phyloP scores from a whole-genome alignment of 805 yeast species.

The Scheffersomyces lignosus region DNA sequence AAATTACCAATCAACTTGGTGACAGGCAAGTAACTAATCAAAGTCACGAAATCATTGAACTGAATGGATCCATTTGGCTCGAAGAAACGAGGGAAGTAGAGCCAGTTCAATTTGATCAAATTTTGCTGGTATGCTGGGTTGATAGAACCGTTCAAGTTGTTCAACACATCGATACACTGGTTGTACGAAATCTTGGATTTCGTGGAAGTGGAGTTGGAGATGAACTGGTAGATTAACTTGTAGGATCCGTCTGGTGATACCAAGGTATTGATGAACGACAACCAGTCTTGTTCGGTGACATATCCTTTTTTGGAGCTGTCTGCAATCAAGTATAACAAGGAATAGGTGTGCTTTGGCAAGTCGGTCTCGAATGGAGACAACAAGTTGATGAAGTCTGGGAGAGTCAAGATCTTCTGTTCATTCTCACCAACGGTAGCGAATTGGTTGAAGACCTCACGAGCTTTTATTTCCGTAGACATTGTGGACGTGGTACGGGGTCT shows the following conservation, averaged over 20 bases:
- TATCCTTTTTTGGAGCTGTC: conserved; percentile 73
- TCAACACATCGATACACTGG: conserved; percentile 35
- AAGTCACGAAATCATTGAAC: conserved; percentile 39
- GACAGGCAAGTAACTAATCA: conserved; percentile 44
- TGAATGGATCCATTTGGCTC: conserved; percentile 40
- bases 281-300: conserved; percentile 70
- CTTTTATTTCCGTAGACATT: conserved; percentile 19
- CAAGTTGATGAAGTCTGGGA: conserved; percentile 37
- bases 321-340: conserved; percentile 74
- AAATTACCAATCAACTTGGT: conserved; percentile 46
- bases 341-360: conserved; percentile 35
- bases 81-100: conserved; percentile 39
- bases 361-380: conserved; percentile 44
- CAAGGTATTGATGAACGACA: conserved; percentile 61
- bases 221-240: conserved; percentile 53
- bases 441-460: conserved; percentile 38
- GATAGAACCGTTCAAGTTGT: conserved; percentile 38
- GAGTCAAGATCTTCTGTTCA: conserved; percentile 26
- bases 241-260: conserved; percentile 39
- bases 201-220: conserved; percentile 15
- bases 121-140: conserved; percentile 44
- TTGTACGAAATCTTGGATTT: conserved; percentile 25
- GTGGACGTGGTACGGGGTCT: too few species aligned
- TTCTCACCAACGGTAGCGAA: conserved; percentile 29
- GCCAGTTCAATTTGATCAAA: conserved; percentile 42